A percentile compares a stretch with the other conserved stretches of the same genome.
Evolutionary conservation across 768 basidiomycete species (phyloP).

Genomic region (Leccinellum albellum): DNA sequence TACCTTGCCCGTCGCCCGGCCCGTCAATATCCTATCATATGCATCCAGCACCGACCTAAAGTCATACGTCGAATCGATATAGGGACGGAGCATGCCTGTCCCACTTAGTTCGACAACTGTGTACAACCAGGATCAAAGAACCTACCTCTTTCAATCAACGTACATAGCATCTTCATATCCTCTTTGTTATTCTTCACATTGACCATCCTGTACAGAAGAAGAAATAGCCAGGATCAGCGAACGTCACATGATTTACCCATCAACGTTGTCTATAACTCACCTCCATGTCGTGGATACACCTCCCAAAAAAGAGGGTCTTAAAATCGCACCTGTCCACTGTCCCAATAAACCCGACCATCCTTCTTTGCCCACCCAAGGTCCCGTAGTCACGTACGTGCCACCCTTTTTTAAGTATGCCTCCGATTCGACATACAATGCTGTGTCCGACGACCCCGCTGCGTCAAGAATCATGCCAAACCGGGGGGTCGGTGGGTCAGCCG

Average conservation of each 20-base stretch:
- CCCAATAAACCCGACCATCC: conserved; percentile 10
- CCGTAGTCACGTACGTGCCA: conserved; percentile 52
- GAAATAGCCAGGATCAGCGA: background rate
- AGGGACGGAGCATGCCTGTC: conserved; percentile 44
- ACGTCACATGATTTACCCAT: background rate
- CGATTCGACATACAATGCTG: conserved; percentile 47
- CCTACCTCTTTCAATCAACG: conserved; percentile 42
- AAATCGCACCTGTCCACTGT: background rate
- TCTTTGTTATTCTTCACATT: conserved; percentile 29
- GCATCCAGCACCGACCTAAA: conserved; percentile 59
- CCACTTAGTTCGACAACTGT: conserved; percentile 12
- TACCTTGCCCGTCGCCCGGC: conserved; percentile 61
- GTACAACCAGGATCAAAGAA: background rate
- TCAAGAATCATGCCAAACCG: conserved; percentile 62
- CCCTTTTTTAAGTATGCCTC: conserved; percentile 49
- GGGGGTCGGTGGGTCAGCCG: conserved; percentile 40
- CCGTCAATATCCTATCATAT: conserved; percentile 56
- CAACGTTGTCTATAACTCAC: conserved; percentile 33
- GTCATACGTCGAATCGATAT: conserved; percentile 55
- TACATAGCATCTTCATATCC: conserved; percentile 35
- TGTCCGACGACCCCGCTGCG: conserved; percentile 48
- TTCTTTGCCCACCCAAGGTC: conserved; percentile 38
- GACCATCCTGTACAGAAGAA: conserved; percentile 20
- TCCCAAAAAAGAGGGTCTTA: conserved; percentile 49
- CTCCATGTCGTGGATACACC: conserved; percentile 45